Conservation (phyloP, 2,329 filamentous ascomycete genomes). For the Epicoccum sorghinum region DNA sequence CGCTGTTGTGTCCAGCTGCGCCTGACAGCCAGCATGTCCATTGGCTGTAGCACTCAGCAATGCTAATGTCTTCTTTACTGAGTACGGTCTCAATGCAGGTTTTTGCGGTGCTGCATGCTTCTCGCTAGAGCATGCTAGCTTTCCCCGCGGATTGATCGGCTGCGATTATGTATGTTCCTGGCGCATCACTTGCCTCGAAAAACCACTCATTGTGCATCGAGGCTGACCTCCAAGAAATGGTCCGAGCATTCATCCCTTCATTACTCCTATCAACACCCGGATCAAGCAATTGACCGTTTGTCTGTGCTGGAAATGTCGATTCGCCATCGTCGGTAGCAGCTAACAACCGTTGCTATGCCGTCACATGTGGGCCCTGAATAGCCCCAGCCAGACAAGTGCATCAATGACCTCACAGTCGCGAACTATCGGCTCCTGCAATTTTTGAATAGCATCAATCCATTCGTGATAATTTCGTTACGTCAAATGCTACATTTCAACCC, state of each 20-base stretch:
- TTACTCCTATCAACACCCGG: neutral
- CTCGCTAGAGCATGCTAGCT: constrained; percentile 2
- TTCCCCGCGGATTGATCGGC: constrained; percentile 13
- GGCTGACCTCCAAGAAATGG: neutral
- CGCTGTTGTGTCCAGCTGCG: neutral
- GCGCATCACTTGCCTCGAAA: constrained; percentile 3
- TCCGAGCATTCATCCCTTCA: too few relatives aligned
- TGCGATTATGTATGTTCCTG: constrained; percentile 4
- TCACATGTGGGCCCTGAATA: constrained; percentile 23
- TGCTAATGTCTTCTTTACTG: neutral
- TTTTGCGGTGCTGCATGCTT: constrained; percentile 3
- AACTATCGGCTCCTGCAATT: constrained; percentile 1
- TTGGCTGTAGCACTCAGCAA: too few relatives aligned
- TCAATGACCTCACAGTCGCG: constrained; percentile 18
- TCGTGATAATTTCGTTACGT: constrained; percentile 14
- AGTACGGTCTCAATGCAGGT: too few relatives aligned
- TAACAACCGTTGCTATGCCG: constrained; percentile 20
- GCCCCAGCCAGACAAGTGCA: constrained; percentile 17
- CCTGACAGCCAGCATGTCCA: too few relatives aligned
- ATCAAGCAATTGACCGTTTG: neutral
- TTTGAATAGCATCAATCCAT: constrained; percentile 9
- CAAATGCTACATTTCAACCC: constrained; percentile 5
- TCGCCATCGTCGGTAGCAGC: constrained; percentile 2
- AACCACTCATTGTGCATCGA: neutral
- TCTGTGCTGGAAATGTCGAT: neutral